Conservation (phyloP, 768 basidiomycete species). For the Mycena polygramma region DNA sequence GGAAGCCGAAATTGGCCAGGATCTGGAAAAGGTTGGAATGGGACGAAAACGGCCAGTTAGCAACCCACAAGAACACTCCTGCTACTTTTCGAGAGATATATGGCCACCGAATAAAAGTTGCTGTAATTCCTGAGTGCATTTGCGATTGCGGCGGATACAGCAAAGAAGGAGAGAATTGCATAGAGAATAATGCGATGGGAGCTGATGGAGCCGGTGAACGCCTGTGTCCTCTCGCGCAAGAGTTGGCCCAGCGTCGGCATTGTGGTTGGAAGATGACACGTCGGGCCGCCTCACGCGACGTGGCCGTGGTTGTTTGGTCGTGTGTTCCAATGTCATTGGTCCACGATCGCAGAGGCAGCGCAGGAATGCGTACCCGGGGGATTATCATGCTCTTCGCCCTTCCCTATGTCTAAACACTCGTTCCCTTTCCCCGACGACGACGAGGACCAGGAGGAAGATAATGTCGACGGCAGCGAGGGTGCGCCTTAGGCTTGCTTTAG, state of each 20-base stretch:
- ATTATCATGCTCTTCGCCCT: no score
- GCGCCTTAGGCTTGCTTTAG: no score
- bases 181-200: conserved; percentile 81
- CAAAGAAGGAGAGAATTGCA: conserved; percentile 71
- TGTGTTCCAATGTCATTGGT: no score
- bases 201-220: conserved; percentile 63
- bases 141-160: conserved; percentile 79
- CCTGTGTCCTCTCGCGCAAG: conserved; percentile 65
- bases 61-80: conserved; percentile 87
- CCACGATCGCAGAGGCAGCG: no score
- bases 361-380: no score
- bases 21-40: conserved; percentile 62
- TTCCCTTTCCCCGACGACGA: no score
- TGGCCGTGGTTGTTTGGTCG: no score
- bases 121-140: conserved; percentile 87
- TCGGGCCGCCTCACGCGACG: no score
- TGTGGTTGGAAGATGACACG: not conserved
- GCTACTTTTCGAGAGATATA: conserved; percentile 93
- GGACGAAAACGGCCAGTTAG: not conserved
- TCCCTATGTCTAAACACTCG: no score
- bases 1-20: conserved; percentile 90
- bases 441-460: no score
- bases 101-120: conserved; percentile 95
- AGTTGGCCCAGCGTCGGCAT: conserved; percentile 61
- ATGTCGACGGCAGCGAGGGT: no score